Percentiles rank a stretch among this genome's conserved stretches.
These are phyloP conservation scores for Eucalyptus cloeziana DNA, from an alignment of 345 rosid species.

Conservation along the genomic window DNA sequence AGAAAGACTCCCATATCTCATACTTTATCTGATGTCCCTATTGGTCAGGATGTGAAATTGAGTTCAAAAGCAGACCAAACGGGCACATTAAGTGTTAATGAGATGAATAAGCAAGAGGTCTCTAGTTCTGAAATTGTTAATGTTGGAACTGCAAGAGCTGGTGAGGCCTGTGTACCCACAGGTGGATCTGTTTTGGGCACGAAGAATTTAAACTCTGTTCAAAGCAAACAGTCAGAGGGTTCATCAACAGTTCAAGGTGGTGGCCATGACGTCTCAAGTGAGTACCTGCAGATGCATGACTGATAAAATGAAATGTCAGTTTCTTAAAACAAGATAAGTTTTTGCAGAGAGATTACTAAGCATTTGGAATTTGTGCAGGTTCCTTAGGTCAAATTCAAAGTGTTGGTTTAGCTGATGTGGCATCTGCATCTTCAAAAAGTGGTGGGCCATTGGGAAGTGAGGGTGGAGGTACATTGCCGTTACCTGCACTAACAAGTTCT, in stretches of 20 bases:
- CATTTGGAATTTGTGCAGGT: not conserved
- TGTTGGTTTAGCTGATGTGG: not conserved
- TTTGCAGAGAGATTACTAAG: not conserved
- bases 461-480: not conserved
- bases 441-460: not conserved
- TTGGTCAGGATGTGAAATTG: not conserved
- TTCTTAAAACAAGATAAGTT: not conserved
- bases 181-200: not conserved
- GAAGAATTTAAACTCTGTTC: not conserved
- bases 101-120: not conserved
- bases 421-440: not conserved
- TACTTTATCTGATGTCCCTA: conserved; percentile 8
- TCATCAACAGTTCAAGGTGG: not conserved
- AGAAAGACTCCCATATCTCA: conserved; percentile 15
- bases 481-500: not conserved
- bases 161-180: not conserved
- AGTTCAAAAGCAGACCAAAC: not conserved
- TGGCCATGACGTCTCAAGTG: not conserved
- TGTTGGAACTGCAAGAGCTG: not conserved
- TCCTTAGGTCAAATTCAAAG: not conserved
- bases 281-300: not conserved
- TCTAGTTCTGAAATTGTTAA: not conserved
- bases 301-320: not conserved
- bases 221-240: not conserved
- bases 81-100: not conserved